Conservation (phyloP, 257 asterid species). For the Misopates orontium region DNA sequence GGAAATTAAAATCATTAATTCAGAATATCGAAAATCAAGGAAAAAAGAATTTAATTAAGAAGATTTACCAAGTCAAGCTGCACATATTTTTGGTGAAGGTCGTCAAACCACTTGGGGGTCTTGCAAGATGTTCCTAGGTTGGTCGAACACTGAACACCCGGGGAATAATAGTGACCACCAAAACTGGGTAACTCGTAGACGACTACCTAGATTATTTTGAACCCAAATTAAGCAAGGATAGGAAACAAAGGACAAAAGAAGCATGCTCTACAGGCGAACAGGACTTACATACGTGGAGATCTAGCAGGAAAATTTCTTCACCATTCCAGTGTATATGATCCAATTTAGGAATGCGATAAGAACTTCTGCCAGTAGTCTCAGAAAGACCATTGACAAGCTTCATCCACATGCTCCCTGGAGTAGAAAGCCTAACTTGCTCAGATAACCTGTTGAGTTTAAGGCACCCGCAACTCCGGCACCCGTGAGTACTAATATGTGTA, state of each 20-base stretch:
- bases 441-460: conserved; percentile 38
- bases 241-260: conserved; percentile 19
- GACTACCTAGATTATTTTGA: conserved; percentile 54
- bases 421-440: conserved; percentile 35
- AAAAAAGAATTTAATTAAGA: conserved; percentile 11
- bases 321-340: conserved; percentile 78
- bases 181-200: conserved; percentile 68
- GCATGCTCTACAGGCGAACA: conserved; percentile 26
- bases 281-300: conserved; percentile 99
- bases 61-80: conserved; percentile 66
- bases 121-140: conserved; percentile 40
- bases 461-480: conserved; percentile 60
- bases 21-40: conserved; percentile 22
- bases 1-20: conserved; percentile 21
- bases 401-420: conserved; percentile 46
- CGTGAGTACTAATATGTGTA: conserved; percentile 22
- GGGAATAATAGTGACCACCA: conserved; percentile 75
- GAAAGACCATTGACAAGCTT: conserved; percentile 43
- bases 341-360: conserved; percentile 49
- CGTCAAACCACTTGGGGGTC: conserved; percentile 81
- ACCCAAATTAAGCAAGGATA: conserved; percentile 27
- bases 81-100: conserved; percentile 53
- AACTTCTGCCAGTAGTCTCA: conserved; percentile 35
- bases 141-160: conserved; percentile 40
- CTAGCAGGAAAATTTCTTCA: conserved; percentile 42